Evolutionary conservation across 352 stramenopile genomes (phyloP).

Genomic region (Phytophthora ramorum): DNA sequence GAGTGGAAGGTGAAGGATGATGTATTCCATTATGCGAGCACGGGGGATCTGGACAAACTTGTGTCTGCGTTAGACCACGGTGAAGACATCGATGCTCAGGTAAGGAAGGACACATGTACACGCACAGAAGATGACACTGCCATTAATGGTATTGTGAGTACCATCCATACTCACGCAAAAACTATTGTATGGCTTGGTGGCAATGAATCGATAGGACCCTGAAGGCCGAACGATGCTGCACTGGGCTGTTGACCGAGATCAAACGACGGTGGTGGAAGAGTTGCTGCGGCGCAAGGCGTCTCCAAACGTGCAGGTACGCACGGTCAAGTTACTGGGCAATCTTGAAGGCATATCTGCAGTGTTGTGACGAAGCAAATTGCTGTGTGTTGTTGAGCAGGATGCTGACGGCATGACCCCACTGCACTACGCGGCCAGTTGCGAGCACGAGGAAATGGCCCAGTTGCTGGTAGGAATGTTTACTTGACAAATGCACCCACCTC

Average conservation of each 20-base stretch:
- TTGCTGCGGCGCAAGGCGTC: conserved; percentile 61
- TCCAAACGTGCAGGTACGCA: conserved; percentile 62
- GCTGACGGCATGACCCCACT: conserved; percentile 81
- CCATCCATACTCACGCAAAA: neutral
- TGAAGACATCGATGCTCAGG: conserved; percentile 56
- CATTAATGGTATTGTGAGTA: too few species aligned
- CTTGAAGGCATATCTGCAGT: neutral
- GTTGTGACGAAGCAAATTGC: conserved; percentile 11
- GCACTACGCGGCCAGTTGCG: conserved; percentile 80
- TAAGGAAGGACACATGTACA: conserved; percentile 5
- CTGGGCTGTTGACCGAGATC: conserved; percentile 78
- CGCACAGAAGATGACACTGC: neutral
- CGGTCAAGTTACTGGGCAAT: neutral
- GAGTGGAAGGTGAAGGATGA: conserved; percentile 82
- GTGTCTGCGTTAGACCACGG: conserved; percentile 46
- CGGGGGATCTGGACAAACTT: conserved; percentile 63
- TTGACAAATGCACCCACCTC: conserved; percentile 9
- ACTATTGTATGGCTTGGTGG: neutral
- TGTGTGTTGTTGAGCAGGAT: conserved; percentile 46
- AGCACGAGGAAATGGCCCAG: conserved; percentile 69
- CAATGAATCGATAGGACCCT: conserved; percentile 50
- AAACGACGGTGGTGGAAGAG: conserved; percentile 56
- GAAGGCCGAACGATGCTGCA: conserved; percentile 85
- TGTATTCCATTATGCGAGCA: conserved; percentile 78
- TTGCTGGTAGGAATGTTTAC: conserved; percentile 54